Evolutionary conservation across 73 alveolate genomes (phyloP).

Genomic region (Paraurostyla sp.): DNA sequence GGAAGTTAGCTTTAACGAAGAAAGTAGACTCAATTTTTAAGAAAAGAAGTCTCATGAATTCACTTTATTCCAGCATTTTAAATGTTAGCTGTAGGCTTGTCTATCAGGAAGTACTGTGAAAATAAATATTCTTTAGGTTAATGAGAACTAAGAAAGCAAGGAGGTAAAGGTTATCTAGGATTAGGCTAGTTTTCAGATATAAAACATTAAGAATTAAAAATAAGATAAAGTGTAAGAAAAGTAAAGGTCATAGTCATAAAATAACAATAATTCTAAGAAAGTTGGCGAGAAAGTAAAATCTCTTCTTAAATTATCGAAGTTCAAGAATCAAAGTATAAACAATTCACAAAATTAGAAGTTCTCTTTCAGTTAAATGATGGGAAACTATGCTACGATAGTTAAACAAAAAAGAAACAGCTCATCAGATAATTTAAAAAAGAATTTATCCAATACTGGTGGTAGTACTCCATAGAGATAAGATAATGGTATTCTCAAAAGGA

Average conservation of each 20-base stretch:
- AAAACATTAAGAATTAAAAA: too few species aligned
- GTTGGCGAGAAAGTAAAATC: neutral
- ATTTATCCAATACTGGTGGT: neutral
- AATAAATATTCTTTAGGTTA: neutral
- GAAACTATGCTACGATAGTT: slow-evolving; percentile 15
- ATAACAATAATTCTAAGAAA: neutral
- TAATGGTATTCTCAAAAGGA: too few species aligned
- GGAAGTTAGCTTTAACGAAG: slow-evolving; percentile 42
- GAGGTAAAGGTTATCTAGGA: neutral
- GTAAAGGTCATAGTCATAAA: neutral
- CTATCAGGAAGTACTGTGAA: neutral
- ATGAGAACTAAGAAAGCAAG: neutral
- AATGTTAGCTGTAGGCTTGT: slow-evolving; percentile 10
- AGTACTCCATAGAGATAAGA: too few species aligned
- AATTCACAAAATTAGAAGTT: neutral
- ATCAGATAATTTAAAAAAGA: neutral
- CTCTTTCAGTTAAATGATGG: slow-evolving; percentile 14
- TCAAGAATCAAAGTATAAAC: too few species aligned
- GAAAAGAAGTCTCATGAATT: slow-evolving; percentile 54
- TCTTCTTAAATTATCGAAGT: neutral
- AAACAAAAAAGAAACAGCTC: slow-evolving; percentile 1
- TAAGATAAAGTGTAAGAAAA: neutral
- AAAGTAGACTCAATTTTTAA: neutral
- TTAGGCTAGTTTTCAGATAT: neutral
- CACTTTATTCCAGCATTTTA: neutral